phyloP scores from a whole-genome alignment of 208 protist species.

The Leishmania braziliensis region DNA sequence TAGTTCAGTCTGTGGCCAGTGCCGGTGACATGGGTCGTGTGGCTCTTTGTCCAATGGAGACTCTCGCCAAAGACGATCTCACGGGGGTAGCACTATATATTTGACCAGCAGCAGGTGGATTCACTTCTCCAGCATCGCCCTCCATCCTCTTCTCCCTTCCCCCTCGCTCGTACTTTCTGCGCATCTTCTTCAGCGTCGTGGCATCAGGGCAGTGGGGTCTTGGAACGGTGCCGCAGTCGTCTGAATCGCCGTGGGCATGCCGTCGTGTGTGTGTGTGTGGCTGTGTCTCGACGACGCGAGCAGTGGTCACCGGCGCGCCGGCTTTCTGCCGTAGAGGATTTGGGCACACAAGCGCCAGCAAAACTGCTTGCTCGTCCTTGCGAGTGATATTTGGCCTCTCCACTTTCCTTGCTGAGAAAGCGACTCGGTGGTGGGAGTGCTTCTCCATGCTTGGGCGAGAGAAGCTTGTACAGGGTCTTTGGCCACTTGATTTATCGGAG shows the following conservation, averaged over 20 bases:
- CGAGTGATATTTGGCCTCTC: not conserved
- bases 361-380: not conserved
- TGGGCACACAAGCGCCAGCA: not conserved
- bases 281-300: not conserved
- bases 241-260: not conserved
- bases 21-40: not conserved
- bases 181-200: not conserved
- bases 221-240: not conserved
- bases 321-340: not conserved
- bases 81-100: not conserved
- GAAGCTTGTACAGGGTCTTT: not conserved
- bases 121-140: not conserved
- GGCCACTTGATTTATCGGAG: not conserved
- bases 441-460: not conserved
- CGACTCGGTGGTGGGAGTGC: not conserved
- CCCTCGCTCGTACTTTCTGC: not conserved
- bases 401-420: not conserved
- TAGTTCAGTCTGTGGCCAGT: not conserved
- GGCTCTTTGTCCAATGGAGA: not conserved
- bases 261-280: not conserved
- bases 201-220: not conserved
- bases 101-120: not conserved
- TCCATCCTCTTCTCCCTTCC: not conserved
- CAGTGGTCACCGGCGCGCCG: not conserved
- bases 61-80: not conserved